Percentiles rank a stretch among this genome's conserved stretches.
Conservation (phyloP, 2,329 filamentous ascomycete genomes). For the Cladosporium oxysporum region DNA sequence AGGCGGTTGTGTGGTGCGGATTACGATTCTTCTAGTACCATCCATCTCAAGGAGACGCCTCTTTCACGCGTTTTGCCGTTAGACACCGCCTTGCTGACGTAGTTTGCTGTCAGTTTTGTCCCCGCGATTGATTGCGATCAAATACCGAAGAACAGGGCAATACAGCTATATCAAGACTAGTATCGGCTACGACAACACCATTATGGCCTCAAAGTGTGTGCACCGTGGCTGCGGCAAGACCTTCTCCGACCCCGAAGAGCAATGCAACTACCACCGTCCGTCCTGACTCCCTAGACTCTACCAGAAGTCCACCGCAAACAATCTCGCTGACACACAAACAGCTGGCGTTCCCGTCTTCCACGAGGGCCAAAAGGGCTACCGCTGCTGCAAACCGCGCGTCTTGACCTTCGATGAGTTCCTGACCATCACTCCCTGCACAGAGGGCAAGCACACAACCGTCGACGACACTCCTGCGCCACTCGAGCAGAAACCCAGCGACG, state of each 20-base stretch:
- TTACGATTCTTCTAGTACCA: neutral
- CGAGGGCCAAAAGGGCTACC: constrained; percentile 99
- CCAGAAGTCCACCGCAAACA: neutral
- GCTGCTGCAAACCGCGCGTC: constrained; percentile 96
- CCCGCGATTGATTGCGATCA: constrained; percentile 13
- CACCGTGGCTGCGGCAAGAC: constrained; percentile 93
- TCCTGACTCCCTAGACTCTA: neutral
- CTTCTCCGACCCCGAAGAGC: constrained; percentile 78
- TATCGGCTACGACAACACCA: neutral
- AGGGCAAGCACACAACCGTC: constrained; percentile 86
- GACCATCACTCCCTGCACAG: constrained; percentile 85
- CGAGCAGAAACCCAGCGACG: constrained; percentile 28
- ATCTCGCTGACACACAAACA: constrained; percentile 14
- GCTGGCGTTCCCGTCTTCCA: constrained; percentile 73
- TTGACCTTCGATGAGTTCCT: constrained; percentile 99
- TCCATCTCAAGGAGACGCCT: neutral
- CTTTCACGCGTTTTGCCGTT: constrained; percentile 7
- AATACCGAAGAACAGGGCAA: neutral
- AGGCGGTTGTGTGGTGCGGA: neutral
- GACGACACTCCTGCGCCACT: constrained; percentile 62
- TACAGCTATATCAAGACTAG: neutral
- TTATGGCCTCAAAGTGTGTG: constrained; percentile 83
- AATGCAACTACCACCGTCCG: constrained; percentile 81
- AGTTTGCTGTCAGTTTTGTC: constrained; percentile 11
- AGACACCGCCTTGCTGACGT: constrained; percentile 17